Evolutionary conservation across 2,329 filamentous ascomycete genomes (phyloP).

Genomic region (Botryotinia calthae): DNA sequence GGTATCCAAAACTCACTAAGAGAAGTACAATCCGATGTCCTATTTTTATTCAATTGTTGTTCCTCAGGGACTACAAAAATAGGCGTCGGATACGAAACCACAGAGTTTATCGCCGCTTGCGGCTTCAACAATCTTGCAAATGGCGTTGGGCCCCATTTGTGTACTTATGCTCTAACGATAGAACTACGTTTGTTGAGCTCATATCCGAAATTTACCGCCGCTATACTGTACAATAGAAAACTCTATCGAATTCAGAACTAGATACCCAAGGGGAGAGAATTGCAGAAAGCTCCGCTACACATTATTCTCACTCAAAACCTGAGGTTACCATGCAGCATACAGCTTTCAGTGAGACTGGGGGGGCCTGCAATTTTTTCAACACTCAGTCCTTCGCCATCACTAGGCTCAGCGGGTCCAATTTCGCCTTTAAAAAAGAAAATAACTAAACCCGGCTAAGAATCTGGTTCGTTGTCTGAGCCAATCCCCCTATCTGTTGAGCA

Average conservation of each 20-base stretch:
- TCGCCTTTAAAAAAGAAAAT: background rate
- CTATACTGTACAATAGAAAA: background rate
- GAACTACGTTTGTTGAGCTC: background rate
- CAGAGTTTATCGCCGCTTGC: background rate
- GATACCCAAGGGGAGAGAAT: background rate
- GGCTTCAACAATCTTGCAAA: background rate
- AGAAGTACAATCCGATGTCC: constrained; percentile 59
- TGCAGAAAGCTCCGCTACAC: background rate
- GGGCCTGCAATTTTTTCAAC: background rate
- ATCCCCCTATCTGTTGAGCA: background rate
- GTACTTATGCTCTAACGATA: background rate
- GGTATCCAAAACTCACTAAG: constrained; percentile 63
- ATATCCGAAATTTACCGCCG: background rate
- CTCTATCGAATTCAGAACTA: background rate
- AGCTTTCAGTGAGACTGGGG: background rate
- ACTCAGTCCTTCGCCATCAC: background rate
- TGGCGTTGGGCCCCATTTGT: background rate
- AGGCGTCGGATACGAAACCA: background rate
- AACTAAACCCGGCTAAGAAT: background rate
- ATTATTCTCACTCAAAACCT: background rate
- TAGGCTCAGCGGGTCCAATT: background rate
- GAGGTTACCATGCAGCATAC: background rate
- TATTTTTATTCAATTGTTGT: constrained; percentile 51
- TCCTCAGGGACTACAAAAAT: constrained; percentile 50
- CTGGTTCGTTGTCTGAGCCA: background rate